phyloP scores from a whole-genome alignment of 495 filamentous ascomycete species.

The Hyaloscypha bicolor region DNA sequence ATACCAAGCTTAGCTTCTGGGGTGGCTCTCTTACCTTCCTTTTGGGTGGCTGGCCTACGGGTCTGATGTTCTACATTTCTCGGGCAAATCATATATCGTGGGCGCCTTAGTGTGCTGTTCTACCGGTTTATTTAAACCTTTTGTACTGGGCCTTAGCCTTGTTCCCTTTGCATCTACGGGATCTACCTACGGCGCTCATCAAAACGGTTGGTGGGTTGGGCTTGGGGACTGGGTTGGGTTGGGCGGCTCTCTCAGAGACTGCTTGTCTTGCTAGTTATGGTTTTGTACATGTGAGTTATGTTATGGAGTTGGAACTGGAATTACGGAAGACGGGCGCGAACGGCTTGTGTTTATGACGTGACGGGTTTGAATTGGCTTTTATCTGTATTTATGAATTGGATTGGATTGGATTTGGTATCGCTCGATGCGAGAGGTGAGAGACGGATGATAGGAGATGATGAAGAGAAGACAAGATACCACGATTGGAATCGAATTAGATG shows the following conservation, averaged over 20 bases:
- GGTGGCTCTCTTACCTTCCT: not conserved
- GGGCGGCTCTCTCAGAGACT: not conserved
- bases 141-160: not conserved
- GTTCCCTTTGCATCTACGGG: constrained; percentile 3
- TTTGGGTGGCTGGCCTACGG: not conserved
- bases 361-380: no score
- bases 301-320: no score
- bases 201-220: not conserved
- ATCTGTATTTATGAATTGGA: no score
- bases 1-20: constrained; percentile 7
- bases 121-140: not conserved
- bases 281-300: no score
- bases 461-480: no score
- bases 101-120: no score
- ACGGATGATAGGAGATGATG: no score
- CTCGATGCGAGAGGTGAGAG: no score
- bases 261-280: not conserved
- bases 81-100: not conserved
- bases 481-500: no score
- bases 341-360: no score
- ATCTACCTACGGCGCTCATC: constrained; percentile 8
- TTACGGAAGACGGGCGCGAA: no score
- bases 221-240: not conserved
- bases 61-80: not conserved
- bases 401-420: no score